Percentiles rank a stretch among this genome's conserved stretches.
Conservation (phyloP, 176 grass and related monocot species). For the Melocanna baccifera region DNA sequence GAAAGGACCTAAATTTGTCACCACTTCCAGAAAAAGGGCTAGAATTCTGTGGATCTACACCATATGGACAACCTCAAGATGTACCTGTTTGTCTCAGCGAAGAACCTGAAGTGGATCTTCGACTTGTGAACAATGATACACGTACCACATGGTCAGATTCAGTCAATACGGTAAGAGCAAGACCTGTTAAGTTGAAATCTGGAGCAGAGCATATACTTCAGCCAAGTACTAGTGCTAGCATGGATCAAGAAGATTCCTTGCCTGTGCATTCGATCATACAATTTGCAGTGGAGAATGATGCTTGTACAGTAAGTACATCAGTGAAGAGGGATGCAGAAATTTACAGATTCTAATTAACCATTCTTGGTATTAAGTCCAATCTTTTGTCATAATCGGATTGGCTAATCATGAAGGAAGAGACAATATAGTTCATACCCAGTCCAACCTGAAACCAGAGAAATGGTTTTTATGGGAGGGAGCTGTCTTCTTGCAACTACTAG, state of each 20-base stretch:
- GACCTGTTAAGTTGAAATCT: slow-evolving; percentile 52
- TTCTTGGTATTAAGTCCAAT: background rate
- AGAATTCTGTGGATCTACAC: slow-evolving; percentile 15
- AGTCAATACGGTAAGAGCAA: slow-evolving; percentile 3
- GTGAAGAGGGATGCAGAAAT: slow-evolving; percentile 28
- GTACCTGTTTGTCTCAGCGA: background rate
- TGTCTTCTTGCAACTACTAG: background rate
- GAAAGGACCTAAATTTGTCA: slow-evolving; percentile 5
- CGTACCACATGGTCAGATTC: background rate
- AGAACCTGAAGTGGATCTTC: slow-evolving; percentile 19
- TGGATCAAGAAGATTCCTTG: slow-evolving; percentile 36
- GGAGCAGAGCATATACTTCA: slow-evolving; percentile 50
- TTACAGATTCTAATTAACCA: slow-evolving; percentile 8
- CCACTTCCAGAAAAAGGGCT: background rate
- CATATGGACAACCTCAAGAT: slow-evolving; percentile 19
- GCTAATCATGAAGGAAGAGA: background rate
- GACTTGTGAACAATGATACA: background rate
- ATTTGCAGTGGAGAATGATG: slow-evolving; percentile 29
- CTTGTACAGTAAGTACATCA: background rate
- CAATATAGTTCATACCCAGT: background rate
- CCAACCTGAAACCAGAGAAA: background rate
- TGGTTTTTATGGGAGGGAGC: background rate
- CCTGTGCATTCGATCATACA: slow-evolving; percentile 35
- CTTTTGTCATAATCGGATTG: background rate
- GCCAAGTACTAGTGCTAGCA: slow-evolving; percentile 33